Evolutionary conservation across 2,329 filamentous ascomycete species (phyloP).

Genomic region (Metarhizium brunneum): DNA sequence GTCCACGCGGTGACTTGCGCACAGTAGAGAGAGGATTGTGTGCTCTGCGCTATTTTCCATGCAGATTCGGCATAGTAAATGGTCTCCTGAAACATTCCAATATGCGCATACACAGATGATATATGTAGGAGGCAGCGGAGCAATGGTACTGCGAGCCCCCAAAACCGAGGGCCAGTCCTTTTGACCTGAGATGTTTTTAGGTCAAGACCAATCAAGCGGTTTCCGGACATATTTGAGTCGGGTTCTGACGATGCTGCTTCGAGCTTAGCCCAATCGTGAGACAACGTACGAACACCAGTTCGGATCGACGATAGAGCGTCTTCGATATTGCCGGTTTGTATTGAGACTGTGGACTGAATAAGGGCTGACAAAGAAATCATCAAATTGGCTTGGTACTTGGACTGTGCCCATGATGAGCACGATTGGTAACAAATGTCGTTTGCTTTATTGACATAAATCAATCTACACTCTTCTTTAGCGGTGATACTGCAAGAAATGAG

Average conservation of each 20-base stretch:
- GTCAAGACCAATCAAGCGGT: constrained; percentile 18
- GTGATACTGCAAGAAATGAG: not conserved
- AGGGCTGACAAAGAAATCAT: constrained; percentile 29
- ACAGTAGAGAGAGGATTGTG: constrained; percentile 50
- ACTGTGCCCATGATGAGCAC: constrained; percentile 22
- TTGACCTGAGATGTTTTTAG: constrained; percentile 11
- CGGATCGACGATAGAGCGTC: constrained; percentile 49
- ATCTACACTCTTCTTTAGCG: constrained; percentile 12
- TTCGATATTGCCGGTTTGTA: constrained; percentile 51
- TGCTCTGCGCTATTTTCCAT: constrained; percentile 62
- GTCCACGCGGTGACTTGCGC: constrained; percentile 46
- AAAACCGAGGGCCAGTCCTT: constrained; percentile 54
- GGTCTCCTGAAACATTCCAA: constrained; percentile 82
- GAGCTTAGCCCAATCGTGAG: constrained; percentile 45
- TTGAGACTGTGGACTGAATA: constrained; percentile 54
- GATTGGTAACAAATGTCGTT: constrained; percentile 24
- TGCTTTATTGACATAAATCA: constrained; percentile 26
- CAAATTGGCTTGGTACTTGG: constrained; percentile 23
- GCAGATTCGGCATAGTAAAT: constrained; percentile 82
- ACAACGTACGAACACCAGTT: constrained; percentile 45
- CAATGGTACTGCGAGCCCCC: constrained; percentile 67
- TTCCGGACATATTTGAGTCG: constrained; percentile 19
- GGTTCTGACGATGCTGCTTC: constrained; percentile 24
- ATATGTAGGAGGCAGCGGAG: constrained; percentile 64
- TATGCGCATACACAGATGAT: constrained; percentile 68